Conservation (phyloP, 177 flowering plant genomes). For the Telopea speciosissima region DNA sequence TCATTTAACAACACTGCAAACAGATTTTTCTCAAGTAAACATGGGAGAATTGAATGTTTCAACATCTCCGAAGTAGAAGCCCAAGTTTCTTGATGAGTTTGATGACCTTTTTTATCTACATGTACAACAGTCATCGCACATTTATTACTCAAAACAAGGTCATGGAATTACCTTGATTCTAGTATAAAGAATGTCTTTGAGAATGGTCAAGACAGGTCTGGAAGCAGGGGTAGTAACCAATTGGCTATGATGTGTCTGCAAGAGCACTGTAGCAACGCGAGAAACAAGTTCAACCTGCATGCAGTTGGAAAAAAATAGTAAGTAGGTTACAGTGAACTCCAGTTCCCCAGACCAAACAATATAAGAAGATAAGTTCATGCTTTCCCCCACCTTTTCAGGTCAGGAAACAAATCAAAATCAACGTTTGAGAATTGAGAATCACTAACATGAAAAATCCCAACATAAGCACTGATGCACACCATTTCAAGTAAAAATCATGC, state of each 20-base stretch:
- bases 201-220: conserved; percentile 56
- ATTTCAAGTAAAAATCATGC: no score
- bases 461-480: background rate
- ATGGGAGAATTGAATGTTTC: background rate
- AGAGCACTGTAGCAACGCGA: conserved; percentile 58
- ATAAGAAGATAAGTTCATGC: background rate
- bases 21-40: no score
- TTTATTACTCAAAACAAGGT: background rate
- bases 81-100: background rate
- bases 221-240: conserved; percentile 73
- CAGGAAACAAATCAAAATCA: background rate
- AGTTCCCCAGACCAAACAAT: background rate
- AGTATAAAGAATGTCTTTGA: conserved; percentile 58
- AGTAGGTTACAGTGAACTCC: background rate
- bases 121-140: no score
- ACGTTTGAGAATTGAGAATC: background rate
- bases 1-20: no score
- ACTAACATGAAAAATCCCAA: background rate
- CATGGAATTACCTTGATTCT: conserved; percentile 67
- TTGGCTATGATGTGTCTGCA: conserved; percentile 82
- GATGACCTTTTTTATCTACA: no score
- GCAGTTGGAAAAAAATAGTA: conserved; percentile 4
- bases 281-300: conserved; percentile 88
- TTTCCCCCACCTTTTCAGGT: background rate
- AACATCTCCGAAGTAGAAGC: background rate